phyloP scores from a whole-genome alignment of 805 yeast genomes.

The Monosporozyma unispora region DNA sequence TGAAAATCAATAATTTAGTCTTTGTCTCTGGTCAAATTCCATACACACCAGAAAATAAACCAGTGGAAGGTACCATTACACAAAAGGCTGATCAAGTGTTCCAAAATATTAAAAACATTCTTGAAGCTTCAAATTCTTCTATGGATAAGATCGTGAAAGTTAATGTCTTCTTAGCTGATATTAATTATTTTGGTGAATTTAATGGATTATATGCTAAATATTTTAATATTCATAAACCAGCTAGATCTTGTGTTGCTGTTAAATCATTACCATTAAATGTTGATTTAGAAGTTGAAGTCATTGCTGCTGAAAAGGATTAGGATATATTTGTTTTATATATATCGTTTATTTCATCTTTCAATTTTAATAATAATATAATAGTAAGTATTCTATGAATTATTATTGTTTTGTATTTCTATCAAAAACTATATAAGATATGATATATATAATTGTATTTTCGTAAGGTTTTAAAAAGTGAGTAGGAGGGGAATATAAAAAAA shows the following conservation, averaged over 20 bases:
- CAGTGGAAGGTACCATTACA: conserved; percentile 63
- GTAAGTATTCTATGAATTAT: neutral
- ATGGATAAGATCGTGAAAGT: conserved; percentile 76
- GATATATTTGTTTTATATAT: neutral
- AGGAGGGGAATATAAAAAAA: neutral
- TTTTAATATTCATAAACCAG: conserved; percentile 75
- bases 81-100: conserved; percentile 69
- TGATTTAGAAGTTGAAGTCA: conserved; percentile 76
- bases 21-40: conserved; percentile 95
- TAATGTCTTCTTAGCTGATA: conserved; percentile 83
- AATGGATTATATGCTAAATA: conserved; percentile 73
- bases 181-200: conserved; percentile 72
- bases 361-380: neutral
- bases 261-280: conserved; percentile 80
- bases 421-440: neutral
- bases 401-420: no score
- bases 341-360: no score
- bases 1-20: conserved; percentile 76
- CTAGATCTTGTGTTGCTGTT: conserved; percentile 96
- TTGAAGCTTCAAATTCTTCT: conserved; percentile 76
- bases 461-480: no score
- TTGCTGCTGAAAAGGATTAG: conserved; percentile 59
- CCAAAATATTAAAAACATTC: conserved; percentile 55
- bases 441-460: neutral
- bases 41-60: conserved; percentile 67